These are phyloP conservation scores for Closterium sp. DNA, from an alignment of 139 green algal species.

Conservation along the genomic window DNA sequence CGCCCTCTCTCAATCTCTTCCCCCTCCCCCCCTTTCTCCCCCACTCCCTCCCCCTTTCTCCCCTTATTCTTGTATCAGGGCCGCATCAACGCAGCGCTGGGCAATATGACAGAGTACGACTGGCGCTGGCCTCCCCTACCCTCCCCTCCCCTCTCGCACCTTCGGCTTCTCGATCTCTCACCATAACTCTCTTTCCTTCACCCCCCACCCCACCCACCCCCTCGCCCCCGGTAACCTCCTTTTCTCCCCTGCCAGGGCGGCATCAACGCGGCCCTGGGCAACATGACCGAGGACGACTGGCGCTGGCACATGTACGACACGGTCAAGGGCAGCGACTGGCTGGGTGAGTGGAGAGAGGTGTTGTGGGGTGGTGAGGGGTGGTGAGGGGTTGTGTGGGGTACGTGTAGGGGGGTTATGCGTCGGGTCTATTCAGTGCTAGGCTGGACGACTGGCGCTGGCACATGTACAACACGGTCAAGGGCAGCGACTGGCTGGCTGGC, in stretches of 20 bases:
- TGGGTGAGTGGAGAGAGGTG: slow-evolving; percentile 62
- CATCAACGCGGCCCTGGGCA: slow-evolving; percentile 98
- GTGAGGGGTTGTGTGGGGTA: background rate
- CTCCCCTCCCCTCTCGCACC: background rate
- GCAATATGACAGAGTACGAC: slow-evolving; percentile 97
- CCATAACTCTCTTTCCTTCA: background rate
- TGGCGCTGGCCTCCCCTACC: slow-evolving; percentile 83
- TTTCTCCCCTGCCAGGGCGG: slow-evolving; percentile 56
- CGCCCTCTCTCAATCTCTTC: background rate
- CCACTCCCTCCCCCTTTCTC: background rate
- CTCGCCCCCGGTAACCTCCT: no score
- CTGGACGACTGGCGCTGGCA: slow-evolving; percentile 56
- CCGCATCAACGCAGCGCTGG: slow-evolving; percentile 97
- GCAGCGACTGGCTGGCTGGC: slow-evolving; percentile 92
- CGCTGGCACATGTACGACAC: slow-evolving; percentile 99
- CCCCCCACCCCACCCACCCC: background rate
- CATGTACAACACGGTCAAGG: slow-evolving; percentile 99
- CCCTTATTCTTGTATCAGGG: slow-evolving; percentile 29
- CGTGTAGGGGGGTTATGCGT: background rate
- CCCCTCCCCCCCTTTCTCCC: background rate
- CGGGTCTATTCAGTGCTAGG: background rate
- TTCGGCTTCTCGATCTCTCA: background rate
- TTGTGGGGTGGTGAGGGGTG: background rate
- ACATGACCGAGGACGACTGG: slow-evolving; percentile 98
- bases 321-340: slow-evolving; percentile 98